Conservation (phyloP, 495 filamentous ascomycete genomes). For the Penicillium malachiteum region DNA sequence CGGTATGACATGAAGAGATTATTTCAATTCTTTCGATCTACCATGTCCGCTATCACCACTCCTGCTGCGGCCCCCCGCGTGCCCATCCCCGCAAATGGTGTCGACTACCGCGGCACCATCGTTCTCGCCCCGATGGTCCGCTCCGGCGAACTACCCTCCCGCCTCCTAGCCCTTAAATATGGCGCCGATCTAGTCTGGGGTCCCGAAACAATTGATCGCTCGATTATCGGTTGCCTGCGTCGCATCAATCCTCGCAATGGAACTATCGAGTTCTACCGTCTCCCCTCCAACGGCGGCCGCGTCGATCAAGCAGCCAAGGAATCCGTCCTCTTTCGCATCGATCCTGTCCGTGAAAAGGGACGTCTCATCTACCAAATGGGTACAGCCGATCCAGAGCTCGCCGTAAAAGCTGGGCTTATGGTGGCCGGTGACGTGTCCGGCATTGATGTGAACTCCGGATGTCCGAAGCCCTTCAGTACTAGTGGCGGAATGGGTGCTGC, state of each 20-base stretch:
- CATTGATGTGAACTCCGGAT: constrained; percentile 96
- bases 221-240: constrained; percentile 81
- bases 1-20: constrained; percentile 46
- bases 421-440: constrained; percentile 85
- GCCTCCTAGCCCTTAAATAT: constrained; percentile 84
- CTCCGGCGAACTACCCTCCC: constrained; percentile 87
- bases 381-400: constrained; percentile 73
- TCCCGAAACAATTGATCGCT: constrained; percentile 88
- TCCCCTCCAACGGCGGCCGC: constrained; percentile 63
- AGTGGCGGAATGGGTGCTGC: constrained; percentile 93
- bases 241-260: constrained; percentile 69
- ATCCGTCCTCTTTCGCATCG: constrained; percentile 78
- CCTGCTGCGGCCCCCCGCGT: constrained; percentile 47
- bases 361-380: constrained; percentile 89
- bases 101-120: constrained; percentile 89
- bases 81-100: constrained; percentile 81
- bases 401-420: constrained; percentile 77
- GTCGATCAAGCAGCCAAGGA: constrained; percentile 54
- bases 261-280: constrained; percentile 79
- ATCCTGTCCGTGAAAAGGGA: constrained; percentile 68
- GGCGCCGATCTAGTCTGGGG: constrained; percentile 98
- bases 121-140: constrained; percentile 98
- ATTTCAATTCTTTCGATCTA: constrained; percentile 39
- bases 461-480: constrained; percentile 94
- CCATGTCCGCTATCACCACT: constrained; percentile 52